Evolutionary conservation across 768 basidiomycete genomes (phyloP).

Genomic region (Epithele typhae): DNA sequence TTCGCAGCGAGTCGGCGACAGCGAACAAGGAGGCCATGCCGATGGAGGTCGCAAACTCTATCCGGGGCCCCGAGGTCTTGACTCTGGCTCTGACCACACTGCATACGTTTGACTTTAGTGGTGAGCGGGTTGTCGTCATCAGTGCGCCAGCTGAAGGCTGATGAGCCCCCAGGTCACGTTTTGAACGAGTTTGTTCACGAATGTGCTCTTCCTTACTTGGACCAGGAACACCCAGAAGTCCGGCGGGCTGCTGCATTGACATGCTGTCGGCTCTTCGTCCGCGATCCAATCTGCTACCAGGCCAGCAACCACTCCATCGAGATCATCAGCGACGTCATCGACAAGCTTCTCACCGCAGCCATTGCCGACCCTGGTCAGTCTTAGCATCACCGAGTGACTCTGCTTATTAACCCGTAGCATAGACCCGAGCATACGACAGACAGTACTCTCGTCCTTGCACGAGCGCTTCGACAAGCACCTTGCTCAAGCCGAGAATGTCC

Average conservation of each 20-base stretch:
- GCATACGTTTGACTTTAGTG: conserved; percentile 92
- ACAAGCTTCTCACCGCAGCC: conserved; percentile 91
- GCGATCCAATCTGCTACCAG: conserved; percentile 94
- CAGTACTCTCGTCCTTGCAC: conserved; percentile 82
- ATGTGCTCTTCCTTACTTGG: conserved; percentile 89
- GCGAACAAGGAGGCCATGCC: conserved; percentile 39
- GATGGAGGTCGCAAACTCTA: background rate
- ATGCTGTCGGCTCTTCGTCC: conserved; percentile 87
- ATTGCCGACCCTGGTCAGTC: conserved; percentile 88
- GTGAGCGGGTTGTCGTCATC: conserved; percentile 35
- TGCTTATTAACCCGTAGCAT: too few relatives aligned
- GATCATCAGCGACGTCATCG: conserved; percentile 96
- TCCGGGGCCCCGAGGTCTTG: conserved; percentile 63
- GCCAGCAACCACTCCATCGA: conserved; percentile 95
- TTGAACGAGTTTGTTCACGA: conserved; percentile 94
- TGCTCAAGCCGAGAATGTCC: conserved; percentile 97
- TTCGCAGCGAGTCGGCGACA: conserved; percentile 46
- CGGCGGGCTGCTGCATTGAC: conserved; percentile 87
- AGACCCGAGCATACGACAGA: conserved; percentile 81
- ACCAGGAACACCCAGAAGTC: conserved; percentile 86
- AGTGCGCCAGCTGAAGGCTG: conserved; percentile 8
- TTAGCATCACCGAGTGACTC: background rate
- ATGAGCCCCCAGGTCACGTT: conserved; percentile 70
- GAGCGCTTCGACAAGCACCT: conserved; percentile 96
- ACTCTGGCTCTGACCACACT: conserved; percentile 84